These are phyloP conservation scores for Udeniomyces megalosporus DNA, from an alignment of 768 basidiomycete species.

Conservation along the genomic window DNA sequence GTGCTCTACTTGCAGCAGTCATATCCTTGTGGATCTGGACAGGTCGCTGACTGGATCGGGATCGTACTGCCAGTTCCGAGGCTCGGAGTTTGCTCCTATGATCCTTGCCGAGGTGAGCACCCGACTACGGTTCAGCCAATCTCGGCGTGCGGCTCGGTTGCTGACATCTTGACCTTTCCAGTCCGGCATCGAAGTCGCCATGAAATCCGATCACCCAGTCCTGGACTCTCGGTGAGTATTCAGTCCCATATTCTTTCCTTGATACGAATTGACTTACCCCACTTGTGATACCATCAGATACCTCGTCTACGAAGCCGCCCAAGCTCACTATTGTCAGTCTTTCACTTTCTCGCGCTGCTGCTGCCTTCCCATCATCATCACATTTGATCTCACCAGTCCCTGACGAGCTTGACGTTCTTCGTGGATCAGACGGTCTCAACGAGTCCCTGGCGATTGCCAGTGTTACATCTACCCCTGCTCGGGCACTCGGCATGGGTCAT, in stretches of 20 bases:
- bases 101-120: constrained; percentile 52
- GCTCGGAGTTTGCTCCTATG: constrained; percentile 62
- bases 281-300: no score
- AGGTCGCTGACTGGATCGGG: no score
- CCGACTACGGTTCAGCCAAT: no score
- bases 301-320: constrained; percentile 47
- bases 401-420: no score
- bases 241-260: no score
- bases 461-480: constrained; percentile 43
- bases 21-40: neutral
- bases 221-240: constrained; percentile 51
- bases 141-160: no score
- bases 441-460: neutral
- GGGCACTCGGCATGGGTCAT: constrained; percentile 54
- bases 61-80: constrained; percentile 25
- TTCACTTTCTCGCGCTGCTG: no score
- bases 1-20: neutral
- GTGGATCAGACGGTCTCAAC: neutral
- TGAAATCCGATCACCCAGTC: constrained; percentile 43
- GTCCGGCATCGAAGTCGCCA: constrained; percentile 49
- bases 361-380: no score
- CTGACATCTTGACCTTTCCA: no score
- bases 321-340: constrained; percentile 53
- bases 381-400: no score
- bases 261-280: no score